Evolutionary conservation across 2,329 filamentous ascomycete species (phyloP).

Genomic region (Fusarium piperis): DNA sequence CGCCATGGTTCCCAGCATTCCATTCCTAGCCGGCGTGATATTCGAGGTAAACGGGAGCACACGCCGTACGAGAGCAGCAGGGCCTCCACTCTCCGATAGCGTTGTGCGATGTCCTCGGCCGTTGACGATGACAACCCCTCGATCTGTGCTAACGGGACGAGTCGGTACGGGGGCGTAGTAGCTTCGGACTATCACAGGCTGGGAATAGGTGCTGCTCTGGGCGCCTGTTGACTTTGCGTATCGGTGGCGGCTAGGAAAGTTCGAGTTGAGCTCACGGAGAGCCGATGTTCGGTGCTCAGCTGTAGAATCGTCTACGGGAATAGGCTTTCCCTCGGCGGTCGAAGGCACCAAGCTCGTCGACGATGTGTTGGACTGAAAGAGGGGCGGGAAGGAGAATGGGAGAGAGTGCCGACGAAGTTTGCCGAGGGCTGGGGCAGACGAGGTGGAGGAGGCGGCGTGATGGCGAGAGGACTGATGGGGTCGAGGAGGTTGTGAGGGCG

Average conservation of each 20-base stretch:
- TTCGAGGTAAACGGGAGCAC: slow-evolving; percentile 48
- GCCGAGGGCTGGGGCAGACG: slow-evolving; percentile 33
- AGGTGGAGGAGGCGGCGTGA: slow-evolving; percentile 37
- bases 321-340: slow-evolving; percentile 65
- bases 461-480: slow-evolving; percentile 37
- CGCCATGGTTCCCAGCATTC: slow-evolving; percentile 55
- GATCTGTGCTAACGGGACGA: slow-evolving; percentile 45
- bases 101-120: slow-evolving; percentile 41
- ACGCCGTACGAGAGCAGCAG: slow-evolving; percentile 43
- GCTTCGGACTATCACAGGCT: slow-evolving; percentile 73
- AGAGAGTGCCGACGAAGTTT: slow-evolving; percentile 50
- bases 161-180: slow-evolving; percentile 61
- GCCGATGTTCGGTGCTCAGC: slow-evolving; percentile 67
- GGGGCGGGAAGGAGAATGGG: slow-evolving; percentile 59
- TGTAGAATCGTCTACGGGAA: slow-evolving; percentile 65
- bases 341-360: slow-evolving; percentile 64
- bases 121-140: slow-evolving; percentile 44
- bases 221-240: slow-evolving; percentile 66
- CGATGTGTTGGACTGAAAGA: slow-evolving; percentile 60
- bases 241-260: slow-evolving; percentile 65
- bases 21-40: slow-evolving; percentile 48
- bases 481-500: slow-evolving; percentile 28
- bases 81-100: slow-evolving; percentile 42
- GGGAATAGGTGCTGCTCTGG: slow-evolving; percentile 68
- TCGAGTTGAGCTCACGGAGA: slow-evolving; percentile 67